phyloP scores from a whole-genome alignment of 176 grass and related monocot species.

The Avena atlantica region DNA sequence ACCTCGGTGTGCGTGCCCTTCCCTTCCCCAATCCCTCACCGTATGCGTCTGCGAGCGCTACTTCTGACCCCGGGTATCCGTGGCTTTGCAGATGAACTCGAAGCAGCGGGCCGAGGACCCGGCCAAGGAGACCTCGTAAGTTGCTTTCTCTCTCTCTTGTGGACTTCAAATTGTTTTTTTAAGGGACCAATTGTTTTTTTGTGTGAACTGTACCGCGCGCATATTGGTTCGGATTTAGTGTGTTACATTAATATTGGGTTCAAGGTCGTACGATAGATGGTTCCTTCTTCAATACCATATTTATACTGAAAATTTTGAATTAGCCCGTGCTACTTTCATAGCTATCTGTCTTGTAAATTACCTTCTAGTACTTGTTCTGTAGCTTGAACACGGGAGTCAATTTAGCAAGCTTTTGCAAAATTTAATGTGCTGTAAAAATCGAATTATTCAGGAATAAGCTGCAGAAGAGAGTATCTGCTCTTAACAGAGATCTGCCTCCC shows the following conservation, averaged over 20 bases:
- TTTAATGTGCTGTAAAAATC: constrained; percentile 9
- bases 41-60: neutral
- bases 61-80: constrained; percentile 23
- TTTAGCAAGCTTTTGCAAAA: constrained; percentile 28
- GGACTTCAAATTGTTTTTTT: neutral
- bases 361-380: constrained; percentile 20
- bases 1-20: constrained; percentile 72
- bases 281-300: neutral
- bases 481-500: constrained; percentile 72
- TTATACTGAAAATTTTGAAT: constrained; percentile 3
- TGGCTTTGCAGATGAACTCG: constrained; percentile 78
- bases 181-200: neutral
- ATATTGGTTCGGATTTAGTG: constrained; percentile 3
- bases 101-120: constrained; percentile 77
- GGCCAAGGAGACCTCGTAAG: constrained; percentile 73
- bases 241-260: neutral
- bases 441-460: constrained; percentile 85
- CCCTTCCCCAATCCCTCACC: neutral
- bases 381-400: constrained; percentile 4
- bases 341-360: constrained; percentile 17
- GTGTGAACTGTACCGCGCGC: neutral
- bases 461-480: constrained; percentile 87
- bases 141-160: neutral
- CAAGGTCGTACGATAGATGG: neutral
- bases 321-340: neutral